Evolutionary conservation across 176 grass and related monocot genomes (phyloP).

Genomic region (Thalia dealbata): DNA sequence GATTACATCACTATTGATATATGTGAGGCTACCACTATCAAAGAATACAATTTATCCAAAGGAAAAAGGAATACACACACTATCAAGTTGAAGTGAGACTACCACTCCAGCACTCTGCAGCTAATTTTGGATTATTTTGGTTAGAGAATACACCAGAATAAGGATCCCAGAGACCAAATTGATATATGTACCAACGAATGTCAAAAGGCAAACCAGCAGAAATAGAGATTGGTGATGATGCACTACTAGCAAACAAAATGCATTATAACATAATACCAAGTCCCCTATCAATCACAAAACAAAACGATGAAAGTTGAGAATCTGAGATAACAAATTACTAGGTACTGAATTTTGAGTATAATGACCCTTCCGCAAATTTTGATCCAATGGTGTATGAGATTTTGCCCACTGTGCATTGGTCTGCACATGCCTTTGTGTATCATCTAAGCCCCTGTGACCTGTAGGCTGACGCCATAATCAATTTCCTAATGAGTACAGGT

Average conservation of each 20-base stretch:
- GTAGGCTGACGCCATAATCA: slow-evolving; percentile 28
- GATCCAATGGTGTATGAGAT: slow-evolving; percentile 23
- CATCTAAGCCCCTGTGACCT: slow-evolving; percentile 33
- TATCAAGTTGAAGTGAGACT: not conserved
- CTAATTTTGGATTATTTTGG: no score
- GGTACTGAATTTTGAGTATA: slow-evolving; percentile 27
- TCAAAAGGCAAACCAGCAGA: not conserved
- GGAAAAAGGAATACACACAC: not conserved
- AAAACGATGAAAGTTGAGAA: slow-evolving; percentile 7
- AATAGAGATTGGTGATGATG: not conserved
- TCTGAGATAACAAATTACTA: slow-evolving; percentile 28
- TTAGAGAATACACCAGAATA: not conserved
- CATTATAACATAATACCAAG: not conserved
- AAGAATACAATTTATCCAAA: not conserved
- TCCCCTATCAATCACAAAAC: not conserved
- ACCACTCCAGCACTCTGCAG: no score
- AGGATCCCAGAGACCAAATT: not conserved
- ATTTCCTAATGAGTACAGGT: not conserved
- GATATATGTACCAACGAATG: not conserved
- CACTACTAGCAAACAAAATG: not conserved
- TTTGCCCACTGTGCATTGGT: slow-evolving; percentile 35
- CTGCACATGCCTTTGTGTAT: slow-evolving; percentile 28
- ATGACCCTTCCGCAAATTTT: slow-evolving; percentile 31
- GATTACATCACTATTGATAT: not conserved
- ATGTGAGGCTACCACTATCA: no score